A percentile compares a stretch with the other conserved stretches of the same genome.
These are phyloP conservation scores for Dichotomocladium elegans DNA, from an alignment of 371 early-diverging fungal genomes.

Conservation along the genomic window DNA sequence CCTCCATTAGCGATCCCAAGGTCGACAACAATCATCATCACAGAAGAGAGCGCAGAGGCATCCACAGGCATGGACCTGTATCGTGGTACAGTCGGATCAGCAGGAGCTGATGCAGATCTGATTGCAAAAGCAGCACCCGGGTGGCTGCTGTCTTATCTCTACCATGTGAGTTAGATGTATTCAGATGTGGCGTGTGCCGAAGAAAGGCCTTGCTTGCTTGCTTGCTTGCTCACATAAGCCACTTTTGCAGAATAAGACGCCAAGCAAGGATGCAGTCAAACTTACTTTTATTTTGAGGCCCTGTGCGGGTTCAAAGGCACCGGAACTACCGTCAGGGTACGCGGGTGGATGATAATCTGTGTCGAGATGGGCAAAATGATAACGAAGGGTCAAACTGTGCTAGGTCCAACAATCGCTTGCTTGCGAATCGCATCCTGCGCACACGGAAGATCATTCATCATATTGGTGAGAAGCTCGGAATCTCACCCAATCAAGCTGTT, in stretches of 20 bases:
- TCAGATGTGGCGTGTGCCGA: not conserved
- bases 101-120: slow-evolving; percentile 46
- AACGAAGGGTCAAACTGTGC: not conserved
- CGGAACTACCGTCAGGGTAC: slow-evolving; percentile 64
- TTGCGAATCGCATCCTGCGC: slow-evolving; percentile 86
- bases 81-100: slow-evolving; percentile 62
- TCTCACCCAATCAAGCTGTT: slow-evolving; percentile 19
- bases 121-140: slow-evolving; percentile 45
- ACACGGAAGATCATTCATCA: slow-evolving; percentile 79
- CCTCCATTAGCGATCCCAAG: slow-evolving; percentile 66
- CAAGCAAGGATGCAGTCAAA: slow-evolving; percentile 74
- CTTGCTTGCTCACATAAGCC: too few species aligned
- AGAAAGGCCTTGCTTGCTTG: too few species aligned
- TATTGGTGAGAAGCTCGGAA: slow-evolving; percentile 70
- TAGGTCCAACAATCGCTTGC: slow-evolving; percentile 65
- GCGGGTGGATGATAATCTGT: too few species aligned
- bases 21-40: slow-evolving; percentile 66
- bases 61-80: slow-evolving; percentile 72
- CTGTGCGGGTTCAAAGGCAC: slow-evolving; percentile 49
- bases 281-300: slow-evolving; percentile 81
- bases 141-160: slow-evolving; percentile 63
- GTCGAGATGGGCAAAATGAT: not conserved
- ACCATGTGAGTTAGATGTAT: slow-evolving; percentile 36
- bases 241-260: slow-evolving; percentile 52
- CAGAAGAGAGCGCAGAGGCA: slow-evolving; percentile 81